A percentile compares a stretch with the other conserved stretches of the same genome.
phyloP scores from a whole-genome alignment of 1,139 yeast genomes.

The Nadsonia commutata region DNA sequence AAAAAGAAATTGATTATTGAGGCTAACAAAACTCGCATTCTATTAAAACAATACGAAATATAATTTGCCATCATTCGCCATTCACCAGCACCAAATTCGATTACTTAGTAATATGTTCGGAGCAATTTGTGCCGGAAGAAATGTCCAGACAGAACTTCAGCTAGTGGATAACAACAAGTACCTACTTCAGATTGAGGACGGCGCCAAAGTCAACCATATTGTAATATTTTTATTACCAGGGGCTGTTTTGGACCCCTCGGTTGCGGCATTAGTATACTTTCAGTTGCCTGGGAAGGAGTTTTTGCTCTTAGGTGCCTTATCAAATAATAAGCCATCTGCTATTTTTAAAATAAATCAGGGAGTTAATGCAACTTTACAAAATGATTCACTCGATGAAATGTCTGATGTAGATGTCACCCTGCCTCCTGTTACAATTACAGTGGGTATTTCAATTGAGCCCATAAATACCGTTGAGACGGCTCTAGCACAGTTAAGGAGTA shows the following conservation, averaged over 20 bases:
- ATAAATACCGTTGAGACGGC: conserved; percentile 40
- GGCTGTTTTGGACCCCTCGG: conserved; percentile 46
- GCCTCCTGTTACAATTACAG: conserved; percentile 30
- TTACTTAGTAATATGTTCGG: conserved; percentile 34
- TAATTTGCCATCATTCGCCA: no score
- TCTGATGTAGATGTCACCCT: conserved; percentile 18
- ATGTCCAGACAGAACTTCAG: conserved; percentile 24
- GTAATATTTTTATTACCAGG: conserved; percentile 68
- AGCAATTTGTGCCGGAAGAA: conserved; percentile 30
- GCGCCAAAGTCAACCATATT: conserved; percentile 52
- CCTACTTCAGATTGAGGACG: conserved; percentile 47
- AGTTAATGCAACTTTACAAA: conserved; percentile 23
- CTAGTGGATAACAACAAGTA: conserved; percentile 54
- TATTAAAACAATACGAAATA: no score
- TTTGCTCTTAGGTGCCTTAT: conserved; percentile 57
- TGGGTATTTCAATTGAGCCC: conserved; percentile 87
- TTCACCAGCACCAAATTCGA: no score
- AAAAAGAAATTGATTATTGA: no score
- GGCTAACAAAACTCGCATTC: no score
- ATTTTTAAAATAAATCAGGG: conserved; percentile 55
- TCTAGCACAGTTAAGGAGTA: conserved; percentile 27
- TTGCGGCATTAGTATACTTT: conserved; percentile 75
- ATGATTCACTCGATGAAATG: conserved; percentile 24
- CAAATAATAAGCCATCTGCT: conserved; percentile 72
- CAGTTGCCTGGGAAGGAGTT: conserved; percentile 71